These are phyloP conservation scores for Vanderwaltozyma polyspora DNA, from an alignment of 805 yeast species.

Conservation along the genomic window DNA sequence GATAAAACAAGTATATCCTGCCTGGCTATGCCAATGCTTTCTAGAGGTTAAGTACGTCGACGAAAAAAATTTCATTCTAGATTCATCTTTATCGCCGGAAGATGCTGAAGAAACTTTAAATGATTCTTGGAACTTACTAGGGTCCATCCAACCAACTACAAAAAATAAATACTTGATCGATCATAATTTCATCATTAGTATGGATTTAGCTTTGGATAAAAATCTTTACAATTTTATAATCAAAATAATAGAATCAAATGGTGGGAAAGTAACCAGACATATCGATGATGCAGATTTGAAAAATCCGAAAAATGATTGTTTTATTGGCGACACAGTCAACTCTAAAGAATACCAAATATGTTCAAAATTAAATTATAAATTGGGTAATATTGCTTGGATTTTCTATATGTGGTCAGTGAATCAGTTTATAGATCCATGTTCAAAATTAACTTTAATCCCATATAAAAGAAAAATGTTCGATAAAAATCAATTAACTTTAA, in stretches of 20 bases:
- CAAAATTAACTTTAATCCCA: conserved; percentile 62
- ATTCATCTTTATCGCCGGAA: conserved; percentile 15
- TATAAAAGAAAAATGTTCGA: conserved; percentile 36
- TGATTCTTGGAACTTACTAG: conserved; percentile 7
- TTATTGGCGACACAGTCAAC: conserved; percentile 50
- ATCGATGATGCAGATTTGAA: conserved; percentile 3
- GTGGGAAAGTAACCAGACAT: not conserved
- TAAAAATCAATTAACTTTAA: conserved; percentile 43
- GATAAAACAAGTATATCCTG: conserved; percentile 1
- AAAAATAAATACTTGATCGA: not conserved
- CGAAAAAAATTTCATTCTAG: conserved; percentile 26
- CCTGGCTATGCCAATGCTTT: conserved; percentile 3
- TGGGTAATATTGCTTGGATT: conserved; percentile 71
- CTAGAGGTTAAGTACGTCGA: conserved; percentile 27
- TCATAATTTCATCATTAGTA: not conserved
- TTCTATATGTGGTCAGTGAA: conserved; percentile 50
- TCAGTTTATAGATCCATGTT: conserved; percentile 44
- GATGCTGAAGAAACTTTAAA: conserved; percentile 5
- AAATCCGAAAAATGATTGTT: conserved; percentile 32
- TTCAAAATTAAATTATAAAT: conserved; percentile 25
- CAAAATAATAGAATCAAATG: not conserved
- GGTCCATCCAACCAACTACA: not conserved
- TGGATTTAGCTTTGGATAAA: conserved; percentile 1
- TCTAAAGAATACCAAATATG: conserved; percentile 47
- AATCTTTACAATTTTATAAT: conserved; percentile 1